phyloP scores from a whole-genome alignment of 805 yeast genomes.

The Kodamaea lidongshanica region DNA sequence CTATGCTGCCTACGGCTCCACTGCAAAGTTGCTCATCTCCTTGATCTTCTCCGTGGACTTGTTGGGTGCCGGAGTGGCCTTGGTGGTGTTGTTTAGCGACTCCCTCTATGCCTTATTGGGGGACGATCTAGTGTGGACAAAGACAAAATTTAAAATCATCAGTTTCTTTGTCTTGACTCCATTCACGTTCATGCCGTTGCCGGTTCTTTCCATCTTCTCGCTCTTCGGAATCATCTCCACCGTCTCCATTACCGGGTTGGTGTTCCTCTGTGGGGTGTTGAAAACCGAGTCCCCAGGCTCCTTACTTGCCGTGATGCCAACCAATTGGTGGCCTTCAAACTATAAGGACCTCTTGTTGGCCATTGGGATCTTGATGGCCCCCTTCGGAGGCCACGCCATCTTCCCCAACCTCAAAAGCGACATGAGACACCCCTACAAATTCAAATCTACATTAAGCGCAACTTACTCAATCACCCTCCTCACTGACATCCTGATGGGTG shows the following conservation, averaged over 20 bases:
- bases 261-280: conserved; percentile 42
- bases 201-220: conserved; percentile 49
- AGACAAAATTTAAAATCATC: conserved; percentile 52
- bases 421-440: conserved; percentile 66
- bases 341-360: conserved; percentile 40
- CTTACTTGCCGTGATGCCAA: conserved; percentile 40
- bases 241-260: conserved; percentile 40
- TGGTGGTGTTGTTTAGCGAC: conserved; percentile 55
- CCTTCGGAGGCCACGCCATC: conserved; percentile 82
- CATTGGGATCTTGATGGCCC: conserved; percentile 64
- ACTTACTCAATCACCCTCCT: conserved; percentile 54
- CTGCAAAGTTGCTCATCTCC: conserved; percentile 69
- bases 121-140: conserved; percentile 33
- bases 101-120: conserved; percentile 45
- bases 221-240: conserved; percentile 54
- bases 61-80: conserved; percentile 53
- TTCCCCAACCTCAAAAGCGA: conserved; percentile 73
- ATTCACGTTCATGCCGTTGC: conserved; percentile 57
- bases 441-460: conserved; percentile 43
- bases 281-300: conserved; percentile 48
- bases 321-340: conserved; percentile 28
- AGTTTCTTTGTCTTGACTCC: conserved; percentile 73
- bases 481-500: conserved; percentile 57
- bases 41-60: conserved; percentile 50
- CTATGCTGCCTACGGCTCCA: conserved; percentile 30